Conservation (phyloP, 345 rosid species). For the Luvunga scandens region DNA sequence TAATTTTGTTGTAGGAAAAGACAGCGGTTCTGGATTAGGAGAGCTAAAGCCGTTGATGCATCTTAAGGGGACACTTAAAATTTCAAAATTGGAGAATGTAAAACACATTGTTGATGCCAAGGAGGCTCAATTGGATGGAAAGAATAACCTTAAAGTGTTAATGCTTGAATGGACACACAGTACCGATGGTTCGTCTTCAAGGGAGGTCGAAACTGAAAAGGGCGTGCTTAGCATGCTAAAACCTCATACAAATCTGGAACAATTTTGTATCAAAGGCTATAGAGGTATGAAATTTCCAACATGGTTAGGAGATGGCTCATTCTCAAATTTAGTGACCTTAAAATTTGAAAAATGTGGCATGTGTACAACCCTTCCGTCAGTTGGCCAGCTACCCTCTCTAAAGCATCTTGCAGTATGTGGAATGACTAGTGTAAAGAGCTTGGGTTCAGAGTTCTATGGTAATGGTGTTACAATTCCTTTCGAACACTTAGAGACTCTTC, state of each 20-base stretch:
- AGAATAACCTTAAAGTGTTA: constrained; percentile 25
- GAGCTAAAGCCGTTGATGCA: background rate
- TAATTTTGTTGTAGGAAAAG: constrained; percentile 12
- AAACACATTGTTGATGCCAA: background rate
- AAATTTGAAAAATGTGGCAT: background rate
- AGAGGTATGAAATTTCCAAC: background rate
- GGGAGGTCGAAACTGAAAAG: background rate
- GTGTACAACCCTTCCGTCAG: background rate
- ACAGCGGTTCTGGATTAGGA: background rate
- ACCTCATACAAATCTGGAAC: background rate
- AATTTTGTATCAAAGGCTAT: background rate
- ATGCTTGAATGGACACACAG: background rate
- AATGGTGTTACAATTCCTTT: background rate
- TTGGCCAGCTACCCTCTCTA: background rate
- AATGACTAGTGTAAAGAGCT: background rate
- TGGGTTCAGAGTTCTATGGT: constrained; percentile 3
- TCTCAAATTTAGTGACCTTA: background rate
- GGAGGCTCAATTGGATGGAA: constrained; percentile 23
- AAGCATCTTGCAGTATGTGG: background rate
- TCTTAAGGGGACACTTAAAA: background rate
- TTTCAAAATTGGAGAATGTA: constrained; percentile 2
- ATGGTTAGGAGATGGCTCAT: constrained; percentile 18
- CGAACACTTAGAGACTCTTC: background rate
- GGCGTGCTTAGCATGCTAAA: background rate
- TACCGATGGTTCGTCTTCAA: too few species aligned